Evolutionary conservation across 345 rosid genomes (phyloP).

Genomic region (Cardiospermum halicacabum): DNA sequence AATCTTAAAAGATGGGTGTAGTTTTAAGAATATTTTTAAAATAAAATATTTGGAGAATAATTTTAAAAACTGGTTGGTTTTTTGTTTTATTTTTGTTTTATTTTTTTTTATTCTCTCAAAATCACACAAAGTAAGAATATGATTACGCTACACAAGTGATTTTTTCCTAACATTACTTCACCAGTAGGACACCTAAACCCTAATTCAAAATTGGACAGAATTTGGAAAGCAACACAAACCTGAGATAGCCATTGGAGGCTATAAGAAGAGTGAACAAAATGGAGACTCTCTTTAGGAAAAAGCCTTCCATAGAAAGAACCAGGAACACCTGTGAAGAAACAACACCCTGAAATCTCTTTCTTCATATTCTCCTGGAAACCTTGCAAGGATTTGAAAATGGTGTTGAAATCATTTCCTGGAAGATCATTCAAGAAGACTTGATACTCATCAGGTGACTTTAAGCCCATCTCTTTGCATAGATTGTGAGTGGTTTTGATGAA

Average conservation of each 20-base stretch:
- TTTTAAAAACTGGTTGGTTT: too few species aligned
- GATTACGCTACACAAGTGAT: too few species aligned
- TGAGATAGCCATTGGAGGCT: slow-evolving; percentile 53
- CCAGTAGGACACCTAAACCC: too few species aligned
- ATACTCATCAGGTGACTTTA: slow-evolving; percentile 26
- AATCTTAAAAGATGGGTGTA: too few species aligned
- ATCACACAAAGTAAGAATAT: too few species aligned
- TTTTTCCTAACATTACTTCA: too few species aligned
- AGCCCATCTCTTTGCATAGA: slow-evolving; percentile 17
- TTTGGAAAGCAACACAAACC: slow-evolving; percentile 15
- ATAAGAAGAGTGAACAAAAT: slow-evolving; percentile 44
- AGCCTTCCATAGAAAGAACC: slow-evolving; percentile 50
- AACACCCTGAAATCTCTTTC: slow-evolving; percentile 13
- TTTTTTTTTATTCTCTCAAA: too few species aligned
- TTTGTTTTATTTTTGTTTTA: too few species aligned
- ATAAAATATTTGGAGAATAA: too few species aligned
- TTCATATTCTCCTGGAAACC: slow-evolving; percentile 17
- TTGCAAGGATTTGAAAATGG: slow-evolving; percentile 34
- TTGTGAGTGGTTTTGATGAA: slow-evolving; percentile 25
- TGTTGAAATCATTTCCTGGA: slow-evolving; percentile 49
- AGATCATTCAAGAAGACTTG: slow-evolving; percentile 51
- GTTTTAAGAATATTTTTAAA: too few species aligned
- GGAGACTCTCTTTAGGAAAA: slow-evolving; percentile 28
- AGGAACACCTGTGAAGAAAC: slow-evolving; percentile 31
- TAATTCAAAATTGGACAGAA: too few species aligned